Percentiles rank a stretch among this genome's conserved stretches.
These are phyloP conservation scores for Malassezia dermatis DNA, from an alignment of 1,284 basidiomycete species.

Conservation along the genomic window DNA sequence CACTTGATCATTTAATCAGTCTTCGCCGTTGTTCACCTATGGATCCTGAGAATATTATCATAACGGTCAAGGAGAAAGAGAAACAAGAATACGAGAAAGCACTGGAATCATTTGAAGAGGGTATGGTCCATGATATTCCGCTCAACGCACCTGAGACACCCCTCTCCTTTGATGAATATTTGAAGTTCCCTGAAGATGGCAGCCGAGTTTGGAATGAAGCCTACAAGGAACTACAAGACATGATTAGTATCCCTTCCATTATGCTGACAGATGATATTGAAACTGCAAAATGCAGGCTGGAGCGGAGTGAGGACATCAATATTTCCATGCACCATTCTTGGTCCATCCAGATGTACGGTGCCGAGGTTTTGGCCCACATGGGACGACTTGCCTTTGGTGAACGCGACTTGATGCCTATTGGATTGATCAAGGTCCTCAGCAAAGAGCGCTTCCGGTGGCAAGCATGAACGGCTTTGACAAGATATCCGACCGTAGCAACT, in stretches of 20 bases:
- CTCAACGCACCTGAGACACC: neutral
- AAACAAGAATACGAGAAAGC: neutral
- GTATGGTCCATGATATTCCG: neutral
- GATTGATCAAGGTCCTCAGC: neutral
- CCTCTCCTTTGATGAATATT: neutral
- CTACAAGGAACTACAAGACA: neutral
- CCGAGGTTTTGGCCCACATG: neutral
- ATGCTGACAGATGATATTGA: neutral
- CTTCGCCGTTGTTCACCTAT: no score
- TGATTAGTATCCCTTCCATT: neutral
- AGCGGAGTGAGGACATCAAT: neutral
- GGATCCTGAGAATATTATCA: neutral
- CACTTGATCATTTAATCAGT: neutral
- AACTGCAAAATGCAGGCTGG: neutral
- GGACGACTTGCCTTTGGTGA: neutral
- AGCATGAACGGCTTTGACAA: neutral
- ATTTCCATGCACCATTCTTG: neutral
- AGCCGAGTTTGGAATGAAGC: neutral
- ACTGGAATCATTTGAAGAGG: neutral
- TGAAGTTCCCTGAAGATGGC: neutral
- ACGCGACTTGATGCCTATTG: neutral
- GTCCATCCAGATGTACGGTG: neutral
- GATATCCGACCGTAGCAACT: no score
- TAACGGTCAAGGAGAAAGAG: neutral
- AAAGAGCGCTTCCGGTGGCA: conserved; percentile 5